Conservation (phyloP, 495 filamentous ascomycete genomes). For the Aspergillus coremiiformis region DNA sequence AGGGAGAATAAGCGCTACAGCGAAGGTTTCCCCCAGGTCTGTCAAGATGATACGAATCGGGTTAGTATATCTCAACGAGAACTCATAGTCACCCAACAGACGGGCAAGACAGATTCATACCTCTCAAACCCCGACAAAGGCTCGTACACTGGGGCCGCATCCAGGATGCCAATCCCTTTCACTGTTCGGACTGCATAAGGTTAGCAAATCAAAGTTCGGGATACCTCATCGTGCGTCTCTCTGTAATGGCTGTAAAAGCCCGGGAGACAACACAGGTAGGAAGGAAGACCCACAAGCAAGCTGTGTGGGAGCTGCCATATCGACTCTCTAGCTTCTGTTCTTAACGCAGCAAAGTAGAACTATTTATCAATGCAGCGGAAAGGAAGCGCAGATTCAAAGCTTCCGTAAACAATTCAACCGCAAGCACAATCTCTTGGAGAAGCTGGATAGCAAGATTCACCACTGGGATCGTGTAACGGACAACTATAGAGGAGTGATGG, state of each 20-base stretch:
- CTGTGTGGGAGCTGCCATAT: slow-evolving; percentile 82
- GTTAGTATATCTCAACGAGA: background rate
- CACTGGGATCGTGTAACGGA: background rate
- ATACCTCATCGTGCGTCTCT: background rate
- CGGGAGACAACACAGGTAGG: background rate
- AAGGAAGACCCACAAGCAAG: slow-evolving; percentile 61
- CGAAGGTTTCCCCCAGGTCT: slow-evolving; percentile 90
- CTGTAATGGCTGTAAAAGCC: background rate
- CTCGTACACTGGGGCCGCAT: slow-evolving; percentile 83
- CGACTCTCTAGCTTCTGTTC: slow-evolving; percentile 14
- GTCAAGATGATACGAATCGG: background rate
- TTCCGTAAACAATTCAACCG: slow-evolving; percentile 3
- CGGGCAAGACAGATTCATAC: slow-evolving; percentile 29
- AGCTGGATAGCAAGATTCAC: slow-evolving; percentile 5
- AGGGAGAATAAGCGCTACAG: slow-evolving; percentile 90
- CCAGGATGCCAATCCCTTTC: slow-evolving; percentile 88
- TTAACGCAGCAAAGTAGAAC: slow-evolving; percentile 6
- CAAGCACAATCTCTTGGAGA: slow-evolving; percentile 1
- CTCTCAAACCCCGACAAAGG: slow-evolving; percentile 71
- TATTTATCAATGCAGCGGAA: slow-evolving; percentile 5
- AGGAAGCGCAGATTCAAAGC: slow-evolving; percentile 1
- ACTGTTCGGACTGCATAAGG: slow-evolving; percentile 67
- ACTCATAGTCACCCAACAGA: background rate
- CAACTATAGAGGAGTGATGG: background rate
- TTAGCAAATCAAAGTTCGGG: slow-evolving; percentile 14